Evolutionary conservation across 164 flowering plant species (phyloP).

Genomic region (Sedum album): DNA sequence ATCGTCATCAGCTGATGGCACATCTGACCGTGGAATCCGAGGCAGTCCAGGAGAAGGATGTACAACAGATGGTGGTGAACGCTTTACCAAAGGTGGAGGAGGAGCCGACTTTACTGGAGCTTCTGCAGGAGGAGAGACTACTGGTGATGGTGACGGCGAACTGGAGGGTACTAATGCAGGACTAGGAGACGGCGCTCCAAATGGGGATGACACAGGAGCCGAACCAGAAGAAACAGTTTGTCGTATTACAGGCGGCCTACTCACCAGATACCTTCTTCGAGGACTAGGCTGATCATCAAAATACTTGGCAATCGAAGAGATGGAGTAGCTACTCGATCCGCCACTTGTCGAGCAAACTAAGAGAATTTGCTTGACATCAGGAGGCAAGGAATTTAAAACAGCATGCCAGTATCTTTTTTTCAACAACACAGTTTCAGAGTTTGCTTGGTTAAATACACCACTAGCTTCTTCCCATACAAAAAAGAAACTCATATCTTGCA

Average conservation of each 20-base stretch:
- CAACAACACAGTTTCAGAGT: background rate
- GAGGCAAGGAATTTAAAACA: background rate
- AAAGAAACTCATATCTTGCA: background rate
- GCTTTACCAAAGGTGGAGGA: background rate
- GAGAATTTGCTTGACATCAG: background rate
- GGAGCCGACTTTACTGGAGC: slow-evolving; percentile 6
- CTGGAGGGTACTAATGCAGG: background rate
- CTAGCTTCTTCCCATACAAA: slow-evolving; percentile 1
- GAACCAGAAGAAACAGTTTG: background rate
- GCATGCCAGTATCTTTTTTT: slow-evolving; percentile 1
- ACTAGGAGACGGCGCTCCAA: slow-evolving; percentile 1
- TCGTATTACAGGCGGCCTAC: background rate
- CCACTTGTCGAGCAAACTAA: background rate
- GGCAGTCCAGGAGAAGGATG: background rate
- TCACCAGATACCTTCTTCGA: background rate
- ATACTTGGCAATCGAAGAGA: background rate
- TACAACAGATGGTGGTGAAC: background rate
- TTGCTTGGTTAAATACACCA: background rate
- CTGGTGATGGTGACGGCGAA: slow-evolving; percentile 6
- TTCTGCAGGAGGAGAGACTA: slow-evolving; percentile 1
- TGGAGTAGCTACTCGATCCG: background rate
- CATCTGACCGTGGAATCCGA: background rate
- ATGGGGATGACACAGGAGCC: background rate
- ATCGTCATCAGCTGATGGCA: background rate
- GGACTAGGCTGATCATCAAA: background rate